Percentiles rank a stretch among this genome's conserved stretches.
phyloP scores from a whole-genome alignment of 768 basidiomycete species.

The Kwoniella pini region DNA sequence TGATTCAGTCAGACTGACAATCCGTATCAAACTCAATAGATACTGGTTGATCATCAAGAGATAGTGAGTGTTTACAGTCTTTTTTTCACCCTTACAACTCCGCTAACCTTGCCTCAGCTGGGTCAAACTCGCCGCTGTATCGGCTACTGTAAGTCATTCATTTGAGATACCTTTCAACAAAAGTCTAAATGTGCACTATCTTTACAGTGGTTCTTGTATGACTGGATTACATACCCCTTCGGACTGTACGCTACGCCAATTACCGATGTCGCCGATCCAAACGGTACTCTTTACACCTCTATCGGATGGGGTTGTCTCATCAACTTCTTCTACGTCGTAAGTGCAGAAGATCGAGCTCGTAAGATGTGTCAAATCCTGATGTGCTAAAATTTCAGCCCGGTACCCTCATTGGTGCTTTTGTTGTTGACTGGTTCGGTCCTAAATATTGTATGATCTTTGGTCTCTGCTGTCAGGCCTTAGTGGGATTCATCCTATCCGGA shows the following conservation, averaged over 20 bases:
- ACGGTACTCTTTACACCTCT: conserved; percentile 61
- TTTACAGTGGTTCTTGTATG: conserved; percentile 27
- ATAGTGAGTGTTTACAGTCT: conserved; percentile 59
- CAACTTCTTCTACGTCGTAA: conserved; percentile 65
- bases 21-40: too few relatives aligned
- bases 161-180: too few relatives aligned
- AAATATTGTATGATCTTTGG: conserved; percentile 57
- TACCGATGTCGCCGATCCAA: conserved; percentile 62
- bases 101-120: too few relatives aligned
- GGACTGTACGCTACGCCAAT: conserved; percentile 79
- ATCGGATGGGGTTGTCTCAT: conserved; percentile 86
- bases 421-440: conserved; percentile 54
- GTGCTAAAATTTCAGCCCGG: too few relatives aligned
- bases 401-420: conserved; percentile 53
- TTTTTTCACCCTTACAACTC: too few relatives aligned
- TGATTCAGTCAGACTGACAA: too few relatives aligned
- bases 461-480: conserved; percentile 45
- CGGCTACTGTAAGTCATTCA: conserved; percentile 57
- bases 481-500: conserved; percentile 85
- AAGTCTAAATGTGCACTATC: too few relatives aligned
- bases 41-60: conserved; percentile 70
- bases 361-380: too few relatives aligned
- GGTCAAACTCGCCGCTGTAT: conserved; percentile 70
- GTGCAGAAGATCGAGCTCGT: too few relatives aligned
- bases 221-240: conserved; percentile 58